Base-by-base conservation (phyloP, 140 eudicot genomes). In the Senecio squalidus region DNA sequence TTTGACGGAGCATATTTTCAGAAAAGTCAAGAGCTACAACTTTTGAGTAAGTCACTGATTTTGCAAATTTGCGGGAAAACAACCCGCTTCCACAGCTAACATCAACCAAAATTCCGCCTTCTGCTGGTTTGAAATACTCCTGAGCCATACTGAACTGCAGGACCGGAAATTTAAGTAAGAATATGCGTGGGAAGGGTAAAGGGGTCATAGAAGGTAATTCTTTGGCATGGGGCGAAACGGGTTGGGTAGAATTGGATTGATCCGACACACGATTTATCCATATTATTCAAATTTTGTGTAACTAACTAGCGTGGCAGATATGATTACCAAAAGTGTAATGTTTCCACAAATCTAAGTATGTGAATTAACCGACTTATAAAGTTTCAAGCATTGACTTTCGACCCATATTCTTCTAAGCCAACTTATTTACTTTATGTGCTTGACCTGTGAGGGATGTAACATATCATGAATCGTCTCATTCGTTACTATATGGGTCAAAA, bases 41-140 rank as follows among this genome's bases (percentile, higher is more conserved):
- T 68, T 71, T 81, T 36, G 98, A 84, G 72, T 84, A 92, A 56
- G 71, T 65, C 53, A 86, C 89, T 10, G 93, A 84, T 68, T 82
- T 84, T 41, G 85, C 85, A 72, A 92, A 92, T 61, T 88, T 87
- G 50, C 98, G 65, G 17, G 96, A 79, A 76, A 92, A 92, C 40
- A 92, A 75, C 34, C 98, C 96, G 46, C 96, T 92, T 38, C 98
- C 98, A 33, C 98, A 92, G 62, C 98, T 92, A 70, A 84, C 89
- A 78, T 87, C 98, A 38, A 82, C 84, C 36, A 92, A 81, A 63
- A 74, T 66, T 54, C 98, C 98, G 53, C 96, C 98, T 75, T 81
- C 93, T 17, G 81, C 83, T 29, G 86, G 77, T 65, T 84, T 82
- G 57, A 92, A 84, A 76, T 81, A 92, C 68, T 92, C 98, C 55